phyloP scores from a whole-genome alignment of 305 asterid species.

The Solanum hybrid region DNA sequence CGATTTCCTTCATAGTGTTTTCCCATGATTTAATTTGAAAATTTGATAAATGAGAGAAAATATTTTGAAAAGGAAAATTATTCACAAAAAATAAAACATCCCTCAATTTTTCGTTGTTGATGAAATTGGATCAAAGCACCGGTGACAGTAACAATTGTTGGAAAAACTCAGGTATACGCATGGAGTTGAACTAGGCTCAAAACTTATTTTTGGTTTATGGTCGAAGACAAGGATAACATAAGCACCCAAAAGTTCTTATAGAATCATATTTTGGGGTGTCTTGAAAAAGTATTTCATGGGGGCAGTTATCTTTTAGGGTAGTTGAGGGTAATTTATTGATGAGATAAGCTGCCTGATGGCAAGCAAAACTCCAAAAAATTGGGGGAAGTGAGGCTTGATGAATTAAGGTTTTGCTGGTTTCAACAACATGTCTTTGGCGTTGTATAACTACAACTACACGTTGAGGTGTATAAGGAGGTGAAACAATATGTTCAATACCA shows the following conservation, averaged over 20 bases:
- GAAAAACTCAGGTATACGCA: neutral
- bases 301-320: neutral
- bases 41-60: neutral
- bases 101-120: neutral
- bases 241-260: neutral
- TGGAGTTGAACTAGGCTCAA: neutral
- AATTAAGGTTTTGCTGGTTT: neutral
- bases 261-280: neutral
- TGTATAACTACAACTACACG: too few species aligned
- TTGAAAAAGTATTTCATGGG: neutral
- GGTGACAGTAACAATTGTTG: neutral
- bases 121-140: neutral
- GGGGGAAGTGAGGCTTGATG: neutral
- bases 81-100: neutral
- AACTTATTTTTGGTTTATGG: too few species aligned
- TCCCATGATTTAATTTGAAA: neutral
- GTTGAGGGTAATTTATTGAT: neutral
- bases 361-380: neutral
- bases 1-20: neutral
- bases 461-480: too few species aligned
- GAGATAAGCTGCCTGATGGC: neutral
- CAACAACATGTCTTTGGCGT: neutral
- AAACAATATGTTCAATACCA: too few species aligned
- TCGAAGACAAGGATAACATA: neutral
- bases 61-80: too few species aligned